Conservation (phyloP, 2,329 filamentous ascomycete genomes). For the Beauveria varroae region DNA sequence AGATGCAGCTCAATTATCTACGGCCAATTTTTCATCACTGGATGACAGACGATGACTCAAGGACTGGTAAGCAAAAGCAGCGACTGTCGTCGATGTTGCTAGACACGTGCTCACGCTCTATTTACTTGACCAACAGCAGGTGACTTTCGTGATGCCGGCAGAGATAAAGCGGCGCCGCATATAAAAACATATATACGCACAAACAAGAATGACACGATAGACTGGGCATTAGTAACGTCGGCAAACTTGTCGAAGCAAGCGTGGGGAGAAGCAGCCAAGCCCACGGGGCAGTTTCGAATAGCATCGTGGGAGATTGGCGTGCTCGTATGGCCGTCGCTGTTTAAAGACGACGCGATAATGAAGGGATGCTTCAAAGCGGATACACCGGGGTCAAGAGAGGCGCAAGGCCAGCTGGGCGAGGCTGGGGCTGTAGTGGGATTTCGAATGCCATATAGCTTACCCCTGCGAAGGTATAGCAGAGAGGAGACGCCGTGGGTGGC, state of each 20-base stretch:
- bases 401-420: conserved; percentile 14
- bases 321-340: conserved; percentile 66
- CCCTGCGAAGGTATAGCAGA: conserved; percentile 56
- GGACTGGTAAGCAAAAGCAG: background rate
- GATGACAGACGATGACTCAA: conserved; percentile 49
- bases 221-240: conserved; percentile 84
- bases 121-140: background rate
- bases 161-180: conserved; percentile 69
- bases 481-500: conserved; percentile 73
- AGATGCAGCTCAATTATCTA: conserved; percentile 67
- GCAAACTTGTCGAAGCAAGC: conserved; percentile 88
- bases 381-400: conserved; percentile 27
- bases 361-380: conserved; percentile 60
- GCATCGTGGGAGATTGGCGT: conserved; percentile 82
- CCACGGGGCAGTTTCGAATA: conserved; percentile 56
- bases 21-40: conserved; percentile 67
- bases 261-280: conserved; percentile 62
- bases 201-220: conserved; percentile 44
- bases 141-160: conserved; percentile 42
- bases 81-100: background rate
- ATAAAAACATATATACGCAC: conserved; percentile 84
- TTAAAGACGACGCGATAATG: conserved; percentile 49
- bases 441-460: conserved; percentile 76
- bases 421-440: conserved; percentile 50
- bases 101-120: background rate